Base-by-base conservation (phyloP, 257 asterid genomes). In the Solanum tacnaense region DNA sequence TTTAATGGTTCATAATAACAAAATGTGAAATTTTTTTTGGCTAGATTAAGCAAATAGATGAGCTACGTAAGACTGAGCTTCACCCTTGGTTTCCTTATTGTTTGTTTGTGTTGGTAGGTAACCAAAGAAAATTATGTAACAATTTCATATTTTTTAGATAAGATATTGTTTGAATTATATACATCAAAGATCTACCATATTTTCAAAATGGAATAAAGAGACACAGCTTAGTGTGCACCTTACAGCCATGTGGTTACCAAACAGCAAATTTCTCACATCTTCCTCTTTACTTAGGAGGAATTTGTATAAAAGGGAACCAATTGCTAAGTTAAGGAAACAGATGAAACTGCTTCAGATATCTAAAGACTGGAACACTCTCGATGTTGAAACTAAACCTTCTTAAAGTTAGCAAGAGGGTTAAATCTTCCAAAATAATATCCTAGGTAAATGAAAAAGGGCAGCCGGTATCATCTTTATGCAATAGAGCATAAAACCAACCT, bases 401-500 rank as follows among this genome's bases (percentile, higher is more conserved):
- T 44, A 25, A 25, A 25, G 84, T 25, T 79, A 79, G 35, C 25
- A 15, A 76, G 35, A 78, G 13, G 35, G 49, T 6, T 20, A 73
- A 73, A 35, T 73, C 82, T 73, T 73, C 82, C 82, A 73, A 35
- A 73, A 73, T 73, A 35, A 73, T 5, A 73, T 21, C 49, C 13
- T 73, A 73, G 1, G 82, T 34, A 73, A 34, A 73, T 39, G 29
- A 10, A 5, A 21, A 71, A 71, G 13, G 39, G 9, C 27, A 34
- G 81, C 1, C 27, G 81, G 16, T 36, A 25, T 74, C 73, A 86
- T 41, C 38, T 36, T 31, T 86, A 87, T 81, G 83, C 67, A 87
- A 87, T 89, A 87, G 89, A 90, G 86, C 87, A 88, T 38, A 73
- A 84, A 75, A 32, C 89, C 75, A 58, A 96, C 99, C 99, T 97